phyloP scores from a whole-genome alignment of 2,329 filamentous ascomycete species.

The Fusarium pininemorale region DNA sequence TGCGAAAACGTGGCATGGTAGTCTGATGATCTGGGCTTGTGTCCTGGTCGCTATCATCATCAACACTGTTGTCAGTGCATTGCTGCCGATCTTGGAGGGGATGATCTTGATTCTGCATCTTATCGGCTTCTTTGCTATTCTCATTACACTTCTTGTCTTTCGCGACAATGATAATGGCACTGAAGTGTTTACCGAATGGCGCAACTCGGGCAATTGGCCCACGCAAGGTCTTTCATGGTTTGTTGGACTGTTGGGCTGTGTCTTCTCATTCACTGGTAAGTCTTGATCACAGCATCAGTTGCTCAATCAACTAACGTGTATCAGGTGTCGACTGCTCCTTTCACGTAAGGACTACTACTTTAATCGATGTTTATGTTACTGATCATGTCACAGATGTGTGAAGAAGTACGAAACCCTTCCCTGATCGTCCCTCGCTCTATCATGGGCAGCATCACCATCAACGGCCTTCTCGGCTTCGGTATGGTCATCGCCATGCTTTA shows the following conservation, averaged over 20 bases:
- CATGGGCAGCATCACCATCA: slow-evolving; percentile 35
- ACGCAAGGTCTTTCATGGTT: slow-evolving; percentile 37
- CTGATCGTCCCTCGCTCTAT: slow-evolving; percentile 35
- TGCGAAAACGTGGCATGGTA: slow-evolving; percentile 41
- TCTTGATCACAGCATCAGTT: rapidly evolving
- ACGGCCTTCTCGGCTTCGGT: slow-evolving; percentile 31
- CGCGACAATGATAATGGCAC: slow-evolving; percentile 42
- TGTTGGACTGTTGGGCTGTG: slow-evolving; percentile 34
- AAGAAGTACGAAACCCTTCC: slow-evolving; percentile 37
- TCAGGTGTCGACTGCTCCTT: slow-evolving; percentile 39
- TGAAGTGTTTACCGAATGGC: slow-evolving; percentile 45
- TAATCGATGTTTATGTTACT: neutral
- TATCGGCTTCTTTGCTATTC: slow-evolving; percentile 56
- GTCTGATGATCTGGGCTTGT: slow-evolving; percentile 50
- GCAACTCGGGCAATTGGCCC: slow-evolving; percentile 35
- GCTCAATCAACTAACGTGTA: neutral
- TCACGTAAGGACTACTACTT: slow-evolving; percentile 1
- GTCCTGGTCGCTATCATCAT: slow-evolving; percentile 53
- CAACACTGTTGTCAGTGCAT: slow-evolving; percentile 46
- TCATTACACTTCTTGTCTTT: slow-evolving; percentile 47
- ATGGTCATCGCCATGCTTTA: slow-evolving; percentile 42
- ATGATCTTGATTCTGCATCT: slow-evolving; percentile 54
- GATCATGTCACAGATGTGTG: slow-evolving; percentile 24
- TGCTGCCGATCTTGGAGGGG: slow-evolving; percentile 52
- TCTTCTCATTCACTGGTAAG: slow-evolving; percentile 38